Conservation (phyloP, 2,329 filamentous ascomycete genomes). For the Ceratocystis papillata region DNA sequence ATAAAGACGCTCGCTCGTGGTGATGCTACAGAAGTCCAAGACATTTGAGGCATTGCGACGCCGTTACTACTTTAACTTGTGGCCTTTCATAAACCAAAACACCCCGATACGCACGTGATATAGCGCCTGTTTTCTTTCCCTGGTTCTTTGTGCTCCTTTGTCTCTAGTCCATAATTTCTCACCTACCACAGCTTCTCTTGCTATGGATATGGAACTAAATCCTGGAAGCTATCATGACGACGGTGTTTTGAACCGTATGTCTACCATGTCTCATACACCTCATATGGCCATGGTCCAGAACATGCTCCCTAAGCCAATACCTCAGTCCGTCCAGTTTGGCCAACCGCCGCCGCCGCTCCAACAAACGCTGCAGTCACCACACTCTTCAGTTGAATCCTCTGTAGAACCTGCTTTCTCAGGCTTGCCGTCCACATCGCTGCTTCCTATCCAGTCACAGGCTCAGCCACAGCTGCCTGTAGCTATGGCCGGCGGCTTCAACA, state of each 20-base stretch:
- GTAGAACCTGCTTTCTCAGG: constrained; percentile 1
- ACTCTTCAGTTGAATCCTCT: background rate
- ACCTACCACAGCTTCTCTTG: background rate
- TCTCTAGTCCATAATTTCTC: background rate
- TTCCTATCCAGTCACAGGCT: background rate
- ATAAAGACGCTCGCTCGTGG: background rate
- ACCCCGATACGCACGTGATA: background rate
- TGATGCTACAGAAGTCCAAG: constrained; percentile 16
- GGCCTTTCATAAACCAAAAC: constrained; percentile 3
- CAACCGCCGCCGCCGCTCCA: background rate
- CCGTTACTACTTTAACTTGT: constrained; percentile 9
- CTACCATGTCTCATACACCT: background rate
- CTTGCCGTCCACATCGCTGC: background rate
- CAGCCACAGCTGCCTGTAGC: background rate
- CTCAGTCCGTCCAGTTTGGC: constrained; percentile 3
- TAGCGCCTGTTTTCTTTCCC: background rate
- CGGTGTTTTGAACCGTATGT: background rate
- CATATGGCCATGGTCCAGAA: constrained; percentile 7
- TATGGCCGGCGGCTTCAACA: constrained; percentile 11
- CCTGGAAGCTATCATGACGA: constrained; percentile 6
- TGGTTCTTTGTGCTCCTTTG: background rate
- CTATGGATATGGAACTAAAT: constrained; percentile 6
- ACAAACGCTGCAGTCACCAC: background rate
- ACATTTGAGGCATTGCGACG: constrained; percentile 15
- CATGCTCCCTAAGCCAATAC: constrained; percentile 3